phyloP scores from a whole-genome alignment of 257 asterid species.

The Solanum pinnatisectum region DNA sequence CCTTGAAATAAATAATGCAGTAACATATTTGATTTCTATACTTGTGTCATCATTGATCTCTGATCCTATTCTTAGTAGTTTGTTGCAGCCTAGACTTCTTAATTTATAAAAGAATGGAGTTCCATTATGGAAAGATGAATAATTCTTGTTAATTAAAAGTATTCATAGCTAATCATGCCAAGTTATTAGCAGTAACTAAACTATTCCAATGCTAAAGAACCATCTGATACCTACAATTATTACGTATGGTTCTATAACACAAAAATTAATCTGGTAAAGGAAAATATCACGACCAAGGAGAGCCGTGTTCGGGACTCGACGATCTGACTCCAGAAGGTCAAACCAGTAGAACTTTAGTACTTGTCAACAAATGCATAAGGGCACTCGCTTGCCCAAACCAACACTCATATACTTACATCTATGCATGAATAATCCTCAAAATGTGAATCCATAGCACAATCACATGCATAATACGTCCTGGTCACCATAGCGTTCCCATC shows the following conservation, averaged over 20 bases:
- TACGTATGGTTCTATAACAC: neutral
- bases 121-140: neutral
- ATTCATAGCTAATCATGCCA: neutral
- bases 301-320: neutral
- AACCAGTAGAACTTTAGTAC: neutral
- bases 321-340: neutral
- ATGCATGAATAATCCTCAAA: too few species aligned
- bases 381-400: too few species aligned
- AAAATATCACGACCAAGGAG: neutral
- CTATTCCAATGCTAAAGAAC: neutral
- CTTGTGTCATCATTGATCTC: neutral
- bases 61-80: neutral
- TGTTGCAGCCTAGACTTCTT: neutral
- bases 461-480: too few species aligned
- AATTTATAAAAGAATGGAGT: neutral
- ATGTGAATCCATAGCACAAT: too few species aligned
- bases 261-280: neutral
- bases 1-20: neutral
- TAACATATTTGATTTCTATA: neutral
- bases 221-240: neutral
- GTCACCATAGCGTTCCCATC: too few species aligned
- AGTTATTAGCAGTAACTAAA: neutral
- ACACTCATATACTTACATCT: too few species aligned
- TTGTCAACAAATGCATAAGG: too few species aligned
- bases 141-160: neutral